Percentiles rank a stretch among this genome's conserved stretches.
Conservation (phyloP, 805 yeast genomes). For the Metschnikowia santaceciliae region DNA sequence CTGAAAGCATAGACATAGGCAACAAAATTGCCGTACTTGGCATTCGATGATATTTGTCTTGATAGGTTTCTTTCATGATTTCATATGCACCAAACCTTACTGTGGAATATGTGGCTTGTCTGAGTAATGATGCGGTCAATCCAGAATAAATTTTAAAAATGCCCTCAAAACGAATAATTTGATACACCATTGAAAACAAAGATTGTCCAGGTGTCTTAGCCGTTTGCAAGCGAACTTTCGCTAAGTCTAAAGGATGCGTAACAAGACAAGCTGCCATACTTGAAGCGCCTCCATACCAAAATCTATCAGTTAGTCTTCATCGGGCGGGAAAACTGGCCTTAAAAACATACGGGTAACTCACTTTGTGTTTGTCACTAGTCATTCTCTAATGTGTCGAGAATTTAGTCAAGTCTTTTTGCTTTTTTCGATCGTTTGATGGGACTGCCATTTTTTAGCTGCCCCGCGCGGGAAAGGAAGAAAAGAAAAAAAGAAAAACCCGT, state of each 20-base stretch:
- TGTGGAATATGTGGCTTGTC: conserved; percentile 87
- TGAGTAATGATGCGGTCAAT: conserved; percentile 70
- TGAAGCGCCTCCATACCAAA: conserved; percentile 69
- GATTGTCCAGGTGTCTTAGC: conserved; percentile 64
- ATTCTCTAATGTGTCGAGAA: neutral
- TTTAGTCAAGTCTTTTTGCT: neutral
- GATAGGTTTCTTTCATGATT: conserved; percentile 52
- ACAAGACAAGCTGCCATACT: conserved; percentile 63
- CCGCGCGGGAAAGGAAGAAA: conserved; percentile 2
- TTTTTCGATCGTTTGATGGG: neutral
- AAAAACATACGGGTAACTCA: conserved; percentile 19
- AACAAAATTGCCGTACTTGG: conserved; percentile 59
- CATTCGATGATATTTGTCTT: conserved; percentile 36
- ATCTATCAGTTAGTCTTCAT: conserved; percentile 24
- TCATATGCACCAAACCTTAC: conserved; percentile 87
- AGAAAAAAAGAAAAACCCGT: neutral
- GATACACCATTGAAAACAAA: conserved; percentile 55
- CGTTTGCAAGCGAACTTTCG: conserved; percentile 83
- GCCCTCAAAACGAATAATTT: conserved; percentile 63
- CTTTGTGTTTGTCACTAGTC: conserved; percentile 16
- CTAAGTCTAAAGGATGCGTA: conserved; percentile 82
- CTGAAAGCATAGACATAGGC: conserved; percentile 82
- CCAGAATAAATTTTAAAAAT: conserved; percentile 74
- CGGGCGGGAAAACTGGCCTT: too few relatives aligned
- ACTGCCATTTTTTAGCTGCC: neutral